Percentiles rank a stretch among this genome's conserved stretches.
phyloP scores from a whole-genome alignment of 371 early-diverging fungal species.

The Syncephalastrum racemosum region DNA sequence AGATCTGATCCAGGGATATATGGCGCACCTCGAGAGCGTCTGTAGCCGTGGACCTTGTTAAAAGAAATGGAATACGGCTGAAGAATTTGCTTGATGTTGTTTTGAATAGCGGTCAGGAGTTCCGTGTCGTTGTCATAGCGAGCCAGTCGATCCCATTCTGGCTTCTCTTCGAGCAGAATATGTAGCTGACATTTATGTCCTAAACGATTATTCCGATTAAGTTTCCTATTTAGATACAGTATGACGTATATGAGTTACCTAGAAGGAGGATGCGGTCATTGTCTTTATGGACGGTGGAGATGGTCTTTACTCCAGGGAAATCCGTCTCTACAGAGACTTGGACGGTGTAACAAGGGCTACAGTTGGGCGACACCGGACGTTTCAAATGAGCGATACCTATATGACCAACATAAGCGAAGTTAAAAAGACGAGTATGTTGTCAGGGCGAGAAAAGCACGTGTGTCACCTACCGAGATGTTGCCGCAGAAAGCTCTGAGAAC shows the following conservation, averaged over 20 bases:
- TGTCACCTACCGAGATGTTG: conserved; percentile 36
- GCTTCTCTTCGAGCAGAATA: conserved; percentile 32
- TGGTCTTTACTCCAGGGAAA: conserved; percentile 24
- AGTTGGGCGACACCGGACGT: not conserved
- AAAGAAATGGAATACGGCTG: conserved; percentile 38
- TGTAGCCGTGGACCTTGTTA: conserved; percentile 21
- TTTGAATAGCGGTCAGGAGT: conserved; percentile 21
- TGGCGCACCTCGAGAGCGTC: conserved; percentile 30
- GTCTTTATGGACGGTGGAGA: conserved; percentile 30
- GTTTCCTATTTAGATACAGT: too few relatives aligned
- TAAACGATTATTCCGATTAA: not conserved
- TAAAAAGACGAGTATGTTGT: too few relatives aligned
- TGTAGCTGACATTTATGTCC: conserved; percentile 31
- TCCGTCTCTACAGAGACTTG: conserved; percentile 24
- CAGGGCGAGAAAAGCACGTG: not conserved
- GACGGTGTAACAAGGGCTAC: conserved; percentile 30
- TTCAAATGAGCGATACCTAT: too few relatives aligned
- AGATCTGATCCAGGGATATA: not conserved
- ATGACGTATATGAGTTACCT: conserved; percentile 20
- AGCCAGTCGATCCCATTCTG: conserved; percentile 33
- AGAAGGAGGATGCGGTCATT: conserved; percentile 23
- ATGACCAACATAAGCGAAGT: too few relatives aligned
- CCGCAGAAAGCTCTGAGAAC: conserved; percentile 31
- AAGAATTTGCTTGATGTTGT: conserved; percentile 24
- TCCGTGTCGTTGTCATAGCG: conserved; percentile 23